phyloP scores from a whole-genome alignment of 495 filamentous ascomycete genomes.

The Penicillium odoratum region DNA sequence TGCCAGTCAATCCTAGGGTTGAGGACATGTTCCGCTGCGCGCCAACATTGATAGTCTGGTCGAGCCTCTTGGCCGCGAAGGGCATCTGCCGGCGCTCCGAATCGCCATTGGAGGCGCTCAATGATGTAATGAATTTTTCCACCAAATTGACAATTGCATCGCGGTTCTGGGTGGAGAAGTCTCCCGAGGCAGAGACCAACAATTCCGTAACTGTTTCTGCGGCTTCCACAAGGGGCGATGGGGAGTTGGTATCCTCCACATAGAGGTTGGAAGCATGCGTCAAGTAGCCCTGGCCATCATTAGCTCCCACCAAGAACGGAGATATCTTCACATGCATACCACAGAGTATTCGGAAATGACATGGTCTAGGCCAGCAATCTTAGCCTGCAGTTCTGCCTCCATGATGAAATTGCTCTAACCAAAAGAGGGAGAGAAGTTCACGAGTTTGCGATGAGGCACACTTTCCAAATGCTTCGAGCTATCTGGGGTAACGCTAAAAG shows the following conservation, averaged over 20 bases:
- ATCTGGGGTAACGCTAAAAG: slow-evolving; percentile 14
- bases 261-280: slow-evolving; percentile 87
- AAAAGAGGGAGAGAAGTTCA: neutral
- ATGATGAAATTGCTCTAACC: slow-evolving; percentile 46
- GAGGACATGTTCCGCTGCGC: slow-evolving; percentile 94
- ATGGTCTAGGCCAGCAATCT: slow-evolving; percentile 85
- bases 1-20: slow-evolving; percentile 82
- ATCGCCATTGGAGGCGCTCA: slow-evolving; percentile 75
- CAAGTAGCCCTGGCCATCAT: slow-evolving; percentile 66
- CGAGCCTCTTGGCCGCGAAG: slow-evolving; percentile 78
- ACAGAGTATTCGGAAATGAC: slow-evolving; percentile 91
- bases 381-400: slow-evolving; percentile 87
- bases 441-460: neutral
- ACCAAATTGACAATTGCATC: slow-evolving; percentile 78
- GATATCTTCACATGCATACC: slow-evolving; percentile 31
- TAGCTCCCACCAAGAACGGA: slow-evolving; percentile 10
- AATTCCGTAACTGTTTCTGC: slow-evolving; percentile 80
- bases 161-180: slow-evolving; percentile 67
- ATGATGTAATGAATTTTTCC: slow-evolving; percentile 82
- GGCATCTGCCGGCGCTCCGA: slow-evolving; percentile 66
- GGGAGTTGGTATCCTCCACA: slow-evolving; percentile 64
- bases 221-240: slow-evolving; percentile 80
- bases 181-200: slow-evolving; percentile 86
- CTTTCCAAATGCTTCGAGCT: neutral
- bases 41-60: slow-evolving; percentile 94